Evolutionary conservation across 768 basidiomycete species (phyloP).

Genomic region (Boletus rubroflammeus): DNA sequence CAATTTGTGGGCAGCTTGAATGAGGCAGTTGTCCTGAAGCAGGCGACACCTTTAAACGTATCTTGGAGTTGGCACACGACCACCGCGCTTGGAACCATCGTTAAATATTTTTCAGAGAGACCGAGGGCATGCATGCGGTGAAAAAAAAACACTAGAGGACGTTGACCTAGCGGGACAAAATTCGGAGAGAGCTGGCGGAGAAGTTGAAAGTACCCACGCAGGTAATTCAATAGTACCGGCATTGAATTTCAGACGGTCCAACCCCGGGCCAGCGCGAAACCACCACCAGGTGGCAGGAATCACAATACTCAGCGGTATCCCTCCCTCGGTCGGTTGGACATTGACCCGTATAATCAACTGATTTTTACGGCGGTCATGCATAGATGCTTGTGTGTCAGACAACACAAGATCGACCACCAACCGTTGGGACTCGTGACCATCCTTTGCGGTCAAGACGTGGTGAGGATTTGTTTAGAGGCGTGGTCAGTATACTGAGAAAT

Average conservation of each 20-base stretch:
- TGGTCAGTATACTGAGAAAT: not conserved
- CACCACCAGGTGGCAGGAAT: not conserved
- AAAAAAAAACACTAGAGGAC: not conserved
- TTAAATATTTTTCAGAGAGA: not conserved
- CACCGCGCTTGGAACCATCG: not conserved
- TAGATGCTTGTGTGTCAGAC: not conserved
- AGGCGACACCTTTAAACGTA: not conserved
- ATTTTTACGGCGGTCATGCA: slow-evolving; percentile 1
- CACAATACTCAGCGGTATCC: not conserved
- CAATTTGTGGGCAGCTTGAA: not conserved
- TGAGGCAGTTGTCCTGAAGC: not conserved
- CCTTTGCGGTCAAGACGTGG: not conserved
- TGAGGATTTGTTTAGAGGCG: not conserved
- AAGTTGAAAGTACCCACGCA: not conserved
- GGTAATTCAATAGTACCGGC: not conserved
- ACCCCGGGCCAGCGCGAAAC: not conserved
- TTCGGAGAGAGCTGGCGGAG: not conserved
- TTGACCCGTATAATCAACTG: not conserved
- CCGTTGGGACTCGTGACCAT: slow-evolving; percentile 2
- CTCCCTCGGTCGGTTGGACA: not conserved
- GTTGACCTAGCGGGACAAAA: not conserved
- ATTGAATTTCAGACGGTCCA: not conserved
- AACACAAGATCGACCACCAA: slow-evolving; percentile 7
- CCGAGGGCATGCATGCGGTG: no score
- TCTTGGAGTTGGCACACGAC: not conserved